Conservation (phyloP, 306 rosid genomes). For the Gastrolobium bilobum region DNA sequence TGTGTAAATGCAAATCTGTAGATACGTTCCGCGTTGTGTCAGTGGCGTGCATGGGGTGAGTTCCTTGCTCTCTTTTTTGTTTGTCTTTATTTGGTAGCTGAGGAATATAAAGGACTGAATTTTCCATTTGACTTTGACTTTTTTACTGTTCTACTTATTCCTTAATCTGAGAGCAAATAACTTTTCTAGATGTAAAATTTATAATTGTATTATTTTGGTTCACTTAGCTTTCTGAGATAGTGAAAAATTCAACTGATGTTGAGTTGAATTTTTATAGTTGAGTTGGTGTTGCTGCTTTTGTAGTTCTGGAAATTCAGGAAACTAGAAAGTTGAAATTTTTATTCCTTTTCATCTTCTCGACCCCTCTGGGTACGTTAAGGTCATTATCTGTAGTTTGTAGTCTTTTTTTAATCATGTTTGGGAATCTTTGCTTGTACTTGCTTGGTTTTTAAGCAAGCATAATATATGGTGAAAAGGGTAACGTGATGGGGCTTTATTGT, state of each 20-base stretch:
- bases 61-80: constrained; percentile 45
- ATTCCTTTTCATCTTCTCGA: constrained; percentile 36
- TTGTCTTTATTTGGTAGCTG: constrained; percentile 24
- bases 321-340: constrained; percentile 23
- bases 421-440: constrained; percentile 67
- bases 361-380: constrained; percentile 56
- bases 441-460: constrained; percentile 77
- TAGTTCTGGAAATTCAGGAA: constrained; percentile 44
- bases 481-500: constrained; percentile 48
- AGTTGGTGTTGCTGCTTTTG: constrained; percentile 38
- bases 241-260: neutral
- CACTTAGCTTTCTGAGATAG: constrained; percentile 22
- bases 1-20: constrained; percentile 59
- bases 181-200: neutral
- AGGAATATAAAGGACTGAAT: neutral
- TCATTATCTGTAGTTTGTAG: constrained; percentile 44
- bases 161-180: constrained; percentile 27
- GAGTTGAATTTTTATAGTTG: neutral
- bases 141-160: constrained; percentile 6
- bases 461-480: constrained; percentile 48
- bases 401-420: constrained; percentile 36
- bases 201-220: constrained; percentile 15
- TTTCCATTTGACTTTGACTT: constrained; percentile 33
- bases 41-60: constrained; percentile 72
- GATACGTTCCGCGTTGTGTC: constrained; percentile 57